Base-by-base conservation (phyloP, 306 rosid genomes). In the Cicer judaicum region DNA sequence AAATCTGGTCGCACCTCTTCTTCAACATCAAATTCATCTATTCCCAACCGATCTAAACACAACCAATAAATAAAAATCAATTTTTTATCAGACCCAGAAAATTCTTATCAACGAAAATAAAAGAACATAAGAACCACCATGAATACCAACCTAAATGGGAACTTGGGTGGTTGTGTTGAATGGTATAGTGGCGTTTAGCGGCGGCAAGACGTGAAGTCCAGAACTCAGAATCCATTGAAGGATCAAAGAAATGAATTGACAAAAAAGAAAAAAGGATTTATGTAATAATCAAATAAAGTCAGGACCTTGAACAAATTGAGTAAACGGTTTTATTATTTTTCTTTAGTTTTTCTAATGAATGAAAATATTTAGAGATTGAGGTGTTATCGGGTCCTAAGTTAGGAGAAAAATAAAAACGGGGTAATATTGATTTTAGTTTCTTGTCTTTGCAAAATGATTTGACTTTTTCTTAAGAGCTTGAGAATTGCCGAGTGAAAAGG, bases 121-220 rank as follows among this genome's bases (percentile, higher is more conserved):
- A 19, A 2, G 6, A 40, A 52, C 36, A 63, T 10, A 2, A 34
- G 63, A 68, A 68, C 14, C 12, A 1, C 49, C 52, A 50, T 48
- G 7, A 68, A 53, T 41, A 81, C 72, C 44, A 52, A 92, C 98
- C 99, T 79, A 89, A 74, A 65, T 86, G 89, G 60, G 97, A 92
- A 80, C 80, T 83, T 79, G 78, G 99, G 38, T 90, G 89, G 53
- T 88, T 90, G 19, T 88, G 89, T 84, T 88, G 96, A 84, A 87
- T 69, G 55, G 85, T 50, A 54, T 87, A 88, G 49, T 94, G 99
- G 73, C 98, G 93, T 87, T 95, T 95, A 34, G 93, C 98, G 54
- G 98, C 98, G 53, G 96, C 96, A 64, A 92, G 92, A 61, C 98
- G 96, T 29, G 99, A 87, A 78, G 97, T 86, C 99, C 96, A 92